A percentile compares a stretch with the other conserved stretches of the same genome.
Evolutionary conservation across 2,329 filamentous ascomycete genomes (phyloP).

Genomic region (Calonectria multiphialidica): DNA sequence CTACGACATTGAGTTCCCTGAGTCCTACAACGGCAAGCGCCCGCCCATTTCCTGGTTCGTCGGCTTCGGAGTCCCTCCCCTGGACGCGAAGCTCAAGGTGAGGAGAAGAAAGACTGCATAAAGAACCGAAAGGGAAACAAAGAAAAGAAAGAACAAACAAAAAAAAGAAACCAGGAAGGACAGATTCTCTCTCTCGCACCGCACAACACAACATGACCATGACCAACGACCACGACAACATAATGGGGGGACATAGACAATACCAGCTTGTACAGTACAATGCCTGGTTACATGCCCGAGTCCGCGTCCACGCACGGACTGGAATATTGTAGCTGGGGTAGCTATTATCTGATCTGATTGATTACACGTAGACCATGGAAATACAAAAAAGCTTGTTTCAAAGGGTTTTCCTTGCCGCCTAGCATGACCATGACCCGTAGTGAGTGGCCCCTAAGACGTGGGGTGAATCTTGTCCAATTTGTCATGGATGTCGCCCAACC

Average conservation of each 20-base stretch:
- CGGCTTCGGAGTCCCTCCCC: not conserved
- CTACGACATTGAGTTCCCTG: conserved; percentile 36
- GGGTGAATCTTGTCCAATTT: not conserved
- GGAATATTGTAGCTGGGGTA: not conserved
- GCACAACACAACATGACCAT: not conserved
- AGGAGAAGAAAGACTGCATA: not conserved
- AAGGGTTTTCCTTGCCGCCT: not conserved
- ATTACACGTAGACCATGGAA: conserved; percentile 7
- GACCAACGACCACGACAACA: not conserved
- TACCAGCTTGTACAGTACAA: not conserved
- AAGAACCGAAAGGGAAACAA: not conserved
- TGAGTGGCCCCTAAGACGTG: not conserved
- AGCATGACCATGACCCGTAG: not conserved
- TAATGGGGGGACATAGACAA: not conserved
- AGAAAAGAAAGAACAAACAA: not conserved
- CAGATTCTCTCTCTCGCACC: no score
- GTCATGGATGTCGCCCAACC: conserved; percentile 7
- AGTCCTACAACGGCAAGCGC: conserved; percentile 11
- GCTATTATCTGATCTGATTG: conserved; percentile 8
- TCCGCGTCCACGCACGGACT: not conserved
- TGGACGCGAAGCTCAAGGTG: not conserved
- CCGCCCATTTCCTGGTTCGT: conserved; percentile 5
- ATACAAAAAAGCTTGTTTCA: conserved; percentile 5
- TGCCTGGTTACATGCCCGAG: not conserved
- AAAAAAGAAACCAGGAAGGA: not conserved